A percentile compares a stretch with the other conserved stretches of the same genome.
These are phyloP conservation scores for Fraxinus quadrangulata DNA, from an alignment of 257 asterid genomes.

Conservation along the genomic window DNA sequence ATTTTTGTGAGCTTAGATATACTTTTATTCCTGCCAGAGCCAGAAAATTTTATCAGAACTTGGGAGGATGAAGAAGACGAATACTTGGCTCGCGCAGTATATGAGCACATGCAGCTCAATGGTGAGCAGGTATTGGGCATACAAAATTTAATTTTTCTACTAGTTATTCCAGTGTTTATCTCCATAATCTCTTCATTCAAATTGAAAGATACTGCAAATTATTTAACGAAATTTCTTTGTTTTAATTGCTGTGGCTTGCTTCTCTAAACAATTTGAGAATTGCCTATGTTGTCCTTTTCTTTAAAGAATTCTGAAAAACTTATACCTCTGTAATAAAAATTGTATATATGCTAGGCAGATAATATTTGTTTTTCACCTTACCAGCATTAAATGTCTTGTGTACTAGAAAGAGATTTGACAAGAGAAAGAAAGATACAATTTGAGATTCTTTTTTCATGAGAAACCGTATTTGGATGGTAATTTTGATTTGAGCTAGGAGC, in stretches of 20 bases:
- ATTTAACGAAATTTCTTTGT: neutral
- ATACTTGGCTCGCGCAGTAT: slow-evolving; percentile 71
- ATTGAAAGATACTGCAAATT: slow-evolving; percentile 16
- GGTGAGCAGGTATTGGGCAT: slow-evolving; percentile 56
- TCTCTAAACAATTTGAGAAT: neutral
- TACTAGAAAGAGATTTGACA: slow-evolving; percentile 1
- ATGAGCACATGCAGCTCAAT: slow-evolving; percentile 79
- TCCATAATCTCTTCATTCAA: neutral
- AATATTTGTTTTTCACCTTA: neutral
- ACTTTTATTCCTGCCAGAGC: slow-evolving; percentile 47
- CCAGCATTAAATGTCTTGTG: neutral
- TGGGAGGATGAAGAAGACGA: slow-evolving; percentile 98
- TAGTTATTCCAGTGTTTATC: slow-evolving; percentile 14
- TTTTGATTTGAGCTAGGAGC: neutral
- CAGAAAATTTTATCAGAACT: slow-evolving; percentile 33
- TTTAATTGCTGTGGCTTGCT: neutral
- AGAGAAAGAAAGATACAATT: neutral
- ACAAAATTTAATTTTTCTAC: slow-evolving; percentile 22
- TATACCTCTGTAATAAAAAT: slow-evolving; percentile 3
- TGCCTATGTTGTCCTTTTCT: slow-evolving; percentile 1
- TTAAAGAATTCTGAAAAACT: neutral
- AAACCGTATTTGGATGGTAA: neutral
- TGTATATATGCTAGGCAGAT: neutral
- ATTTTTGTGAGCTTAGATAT: slow-evolving; percentile 37
- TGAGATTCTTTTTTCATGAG: neutral